Evolutionary conservation across 805 yeast species (phyloP).

Genomic region (Wickerhamomyces queroliae): DNA sequence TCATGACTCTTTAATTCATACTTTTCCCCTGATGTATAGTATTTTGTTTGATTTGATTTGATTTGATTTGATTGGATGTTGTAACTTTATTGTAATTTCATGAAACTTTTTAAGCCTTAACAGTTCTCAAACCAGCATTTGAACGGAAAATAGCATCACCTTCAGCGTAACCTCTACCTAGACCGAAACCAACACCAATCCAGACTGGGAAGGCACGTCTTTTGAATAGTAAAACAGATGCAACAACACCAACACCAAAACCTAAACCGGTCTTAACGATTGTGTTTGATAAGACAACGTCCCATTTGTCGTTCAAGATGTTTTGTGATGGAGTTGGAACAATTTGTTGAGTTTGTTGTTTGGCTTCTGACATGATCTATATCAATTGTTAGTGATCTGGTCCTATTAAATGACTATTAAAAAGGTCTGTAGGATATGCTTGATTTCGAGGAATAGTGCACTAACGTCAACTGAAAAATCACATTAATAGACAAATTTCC

Average conservation of each 20-base stretch:
- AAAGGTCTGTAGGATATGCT: no score
- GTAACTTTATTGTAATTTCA: no score
- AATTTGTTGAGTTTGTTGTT: slow-evolving; percentile 7
- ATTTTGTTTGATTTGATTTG: not conserved
- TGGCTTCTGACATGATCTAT: slow-evolving; percentile 14
- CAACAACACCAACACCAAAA: slow-evolving; percentile 92
- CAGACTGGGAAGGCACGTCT: slow-evolving; percentile 98
- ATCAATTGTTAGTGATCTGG: no score
- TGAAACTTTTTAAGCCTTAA: slow-evolving; percentile 46
- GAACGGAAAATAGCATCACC: slow-evolving; percentile 96
- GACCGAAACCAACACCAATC: slow-evolving; percentile 95
- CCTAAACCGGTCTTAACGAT: slow-evolving; percentile 95
- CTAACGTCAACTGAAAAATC: not conserved
- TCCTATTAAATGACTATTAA: no score
- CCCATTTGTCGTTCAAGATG: slow-evolving; percentile 79
- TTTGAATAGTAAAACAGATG: slow-evolving; percentile 83
- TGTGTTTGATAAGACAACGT: slow-evolving; percentile 89
- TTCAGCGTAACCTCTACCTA: slow-evolving; percentile 97
- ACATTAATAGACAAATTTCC: not conserved
- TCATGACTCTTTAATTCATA: not conserved
- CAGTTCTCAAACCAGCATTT: slow-evolving; percentile 68
- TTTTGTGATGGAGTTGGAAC: slow-evolving; percentile 45
- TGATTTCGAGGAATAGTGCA: not conserved
- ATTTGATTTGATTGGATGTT: not conserved
- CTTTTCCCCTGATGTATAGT: not conserved